Evolutionary conservation across 1,139 yeast genomes (phyloP), one percentile per base, ranked within the genome.

Genomic region (Pichia sp.): DNA sequence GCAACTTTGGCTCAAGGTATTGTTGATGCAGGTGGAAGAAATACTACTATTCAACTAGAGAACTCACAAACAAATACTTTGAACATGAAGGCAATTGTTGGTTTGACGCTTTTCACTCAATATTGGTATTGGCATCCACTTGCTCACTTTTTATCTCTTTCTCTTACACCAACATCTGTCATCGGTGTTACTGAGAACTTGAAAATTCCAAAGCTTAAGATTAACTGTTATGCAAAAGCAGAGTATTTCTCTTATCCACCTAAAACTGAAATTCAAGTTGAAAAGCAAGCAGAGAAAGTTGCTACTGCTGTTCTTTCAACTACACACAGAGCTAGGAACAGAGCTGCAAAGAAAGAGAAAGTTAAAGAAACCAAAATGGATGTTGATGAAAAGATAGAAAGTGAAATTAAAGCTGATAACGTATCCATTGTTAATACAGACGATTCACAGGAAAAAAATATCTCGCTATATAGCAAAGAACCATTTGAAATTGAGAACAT

Each of bases 111-210:
- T 47, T 93, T 91, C 60, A 70, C 83, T 6, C 99, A 91, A 65
- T 84, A 85, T 58, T 91, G 99, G 99, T 88, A 88, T 66, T 91
- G 98, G 98, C 93, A 82, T 77, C 98, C 99, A 49, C 72, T 89
- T 47, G 79, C 96, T 1, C 97, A 91, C 66, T 93, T 91, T 67
- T 68, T 91, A 55, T 82, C 95, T 17, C 74, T 93, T 53, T 85
- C 97, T 24, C 89, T 89, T 63, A 77, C 94, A 6, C 96, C 98
- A 40, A 93, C 98, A 3, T 78, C 94, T 6, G 74, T 91, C 23
- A 79, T 86, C 54, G 96, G 96, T 50, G 85, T 91, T 10, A 79
- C 81, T 48, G 82, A 76, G 48, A 95, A 89, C 62, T 73, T 91
- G 62, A 81, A 81, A 62, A 83, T 86, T 44, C 98, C 98, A 36